Conservation (phyloP, 2,329 filamentous ascomycete genomes). For the Metarhizium album region DNA sequence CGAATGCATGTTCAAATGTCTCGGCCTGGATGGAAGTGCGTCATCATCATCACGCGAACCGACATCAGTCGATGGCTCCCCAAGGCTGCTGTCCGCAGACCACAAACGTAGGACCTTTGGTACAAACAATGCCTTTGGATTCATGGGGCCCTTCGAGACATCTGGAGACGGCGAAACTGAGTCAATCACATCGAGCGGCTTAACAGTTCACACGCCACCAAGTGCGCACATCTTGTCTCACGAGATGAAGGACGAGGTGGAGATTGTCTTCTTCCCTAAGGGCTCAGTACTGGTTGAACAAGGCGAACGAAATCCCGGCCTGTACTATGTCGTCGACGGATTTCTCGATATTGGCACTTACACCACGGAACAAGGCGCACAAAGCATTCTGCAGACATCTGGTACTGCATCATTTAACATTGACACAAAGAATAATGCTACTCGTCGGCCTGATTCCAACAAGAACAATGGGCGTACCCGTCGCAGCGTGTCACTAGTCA, state of each 20-base stretch:
- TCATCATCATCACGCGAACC: conserved; percentile 54
- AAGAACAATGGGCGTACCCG: conserved; percentile 33
- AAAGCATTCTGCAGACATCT: conserved; percentile 22
- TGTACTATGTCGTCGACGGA: conserved; percentile 97
- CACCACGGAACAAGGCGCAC: conserved; percentile 16
- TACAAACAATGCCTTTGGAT: conserved; percentile 65
- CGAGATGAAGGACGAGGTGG: conserved; percentile 83
- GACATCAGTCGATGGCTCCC: conserved; percentile 76
- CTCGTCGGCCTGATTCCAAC: conserved; percentile 9
- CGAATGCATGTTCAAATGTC: conserved; percentile 90
- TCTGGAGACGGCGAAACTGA: conserved; percentile 76
- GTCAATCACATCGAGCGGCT: conserved; percentile 63
- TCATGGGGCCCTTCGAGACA: conserved; percentile 71
- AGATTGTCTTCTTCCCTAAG: conserved; percentile 96
- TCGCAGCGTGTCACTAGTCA: conserved; percentile 79
- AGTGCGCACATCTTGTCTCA: conserved; percentile 58
- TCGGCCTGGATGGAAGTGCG: conserved; percentile 65
- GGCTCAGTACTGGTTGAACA: conserved; percentile 91
- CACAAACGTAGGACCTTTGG: conserved; percentile 64
- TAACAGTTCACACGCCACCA: conserved; percentile 48
- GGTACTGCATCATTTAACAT: conserved; percentile 13
- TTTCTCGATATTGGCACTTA: conserved; percentile 92
- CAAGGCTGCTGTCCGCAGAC: conserved; percentile 74
- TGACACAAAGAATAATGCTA: background rate
- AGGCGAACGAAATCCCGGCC: conserved; percentile 87